Base-by-base conservation (phyloP, 2,329 filamentous ascomycete genomes). In the Penicillium italicum region DNA sequence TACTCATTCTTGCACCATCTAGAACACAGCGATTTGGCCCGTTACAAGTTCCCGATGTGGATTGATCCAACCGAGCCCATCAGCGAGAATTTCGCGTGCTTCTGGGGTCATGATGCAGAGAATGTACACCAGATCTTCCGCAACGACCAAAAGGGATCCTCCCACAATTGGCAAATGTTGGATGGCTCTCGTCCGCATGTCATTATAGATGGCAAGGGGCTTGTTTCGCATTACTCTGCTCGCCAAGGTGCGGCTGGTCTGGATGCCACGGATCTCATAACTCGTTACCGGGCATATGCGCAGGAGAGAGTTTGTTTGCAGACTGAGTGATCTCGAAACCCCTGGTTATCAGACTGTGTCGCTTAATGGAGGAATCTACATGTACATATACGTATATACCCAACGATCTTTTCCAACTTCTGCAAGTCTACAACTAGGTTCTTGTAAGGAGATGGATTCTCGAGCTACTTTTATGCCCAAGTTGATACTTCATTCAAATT, bases 171-270 rank as follows among this genome's bases (percentile, higher is more conserved):
- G 6, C 72, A 74, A 18, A 69, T 74, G 53, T 72, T 74, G 24
- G 55, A 56, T 41, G 57, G 55, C 1, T 53, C 38, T 31, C 54
- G 47, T 20, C 59, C 60, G 14, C 53, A 61, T 44, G 76, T 80
- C 33, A 73, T 80, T 16, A 79, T 84, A 16, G 80, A 84, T 64
- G 82, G 80, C 5, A 76, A 79, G 53, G 79, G 80, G 1, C 66
- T 85, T 9, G 82, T 78, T 3, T 77, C 76, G 5, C 82, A 85
- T 66, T 84, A 81, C 62, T 78, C 77, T 57, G 80, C 80, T 51
- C 72, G 69, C 11, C 73, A 72, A 24, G 64, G 56, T 8, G 74
- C 78, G 57, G 63, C 70, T 8, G 72, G 74, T 9, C 53, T 84
- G 52, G 74, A 76, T n/a, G 69, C 73, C 48, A 84, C 82, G 0